Conservation (phyloP, 345 rosid genomes). For the Eucalyptus rudis region DNA sequence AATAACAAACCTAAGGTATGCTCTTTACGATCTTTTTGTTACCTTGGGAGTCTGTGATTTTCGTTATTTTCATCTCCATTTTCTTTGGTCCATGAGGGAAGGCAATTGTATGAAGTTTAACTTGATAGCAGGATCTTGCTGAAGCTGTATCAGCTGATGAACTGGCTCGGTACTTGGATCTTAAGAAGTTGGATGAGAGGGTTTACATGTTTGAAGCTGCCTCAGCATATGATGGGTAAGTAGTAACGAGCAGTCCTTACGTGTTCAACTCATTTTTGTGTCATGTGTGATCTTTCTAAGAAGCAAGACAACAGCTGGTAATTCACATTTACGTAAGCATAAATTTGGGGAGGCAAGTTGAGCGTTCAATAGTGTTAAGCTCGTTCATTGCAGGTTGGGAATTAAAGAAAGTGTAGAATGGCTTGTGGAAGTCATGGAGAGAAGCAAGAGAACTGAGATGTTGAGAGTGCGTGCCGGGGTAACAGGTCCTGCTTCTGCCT, state of each 20-base stretch:
- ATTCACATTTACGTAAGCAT: neutral
- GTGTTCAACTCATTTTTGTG: neutral
- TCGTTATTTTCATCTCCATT: neutral
- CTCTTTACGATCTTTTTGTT: neutral
- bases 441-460: conserved; percentile 93
- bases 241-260: neutral
- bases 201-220: conserved; percentile 91
- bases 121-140: conserved; percentile 62
- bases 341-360: neutral
- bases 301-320: neutral
- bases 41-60: neutral
- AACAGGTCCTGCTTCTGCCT: conserved; percentile 18
- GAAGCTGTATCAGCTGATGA: conserved; percentile 86
- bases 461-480: conserved; percentile 62
- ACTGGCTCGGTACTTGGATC: conserved; percentile 71
- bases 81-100: neutral
- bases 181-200: conserved; percentile 90
- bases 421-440: conserved; percentile 90
- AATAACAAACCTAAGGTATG: neutral
- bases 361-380: neutral
- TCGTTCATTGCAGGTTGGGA: neutral
- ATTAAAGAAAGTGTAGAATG: conserved; percentile 73
- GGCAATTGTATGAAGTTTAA: neutral
- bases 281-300: neutral
- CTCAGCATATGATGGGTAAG: conserved; percentile 90